These are phyloP conservation scores for Microthlaspi erraticum DNA, from an alignment of 345 rosid species.

Conservation along the genomic window DNA sequence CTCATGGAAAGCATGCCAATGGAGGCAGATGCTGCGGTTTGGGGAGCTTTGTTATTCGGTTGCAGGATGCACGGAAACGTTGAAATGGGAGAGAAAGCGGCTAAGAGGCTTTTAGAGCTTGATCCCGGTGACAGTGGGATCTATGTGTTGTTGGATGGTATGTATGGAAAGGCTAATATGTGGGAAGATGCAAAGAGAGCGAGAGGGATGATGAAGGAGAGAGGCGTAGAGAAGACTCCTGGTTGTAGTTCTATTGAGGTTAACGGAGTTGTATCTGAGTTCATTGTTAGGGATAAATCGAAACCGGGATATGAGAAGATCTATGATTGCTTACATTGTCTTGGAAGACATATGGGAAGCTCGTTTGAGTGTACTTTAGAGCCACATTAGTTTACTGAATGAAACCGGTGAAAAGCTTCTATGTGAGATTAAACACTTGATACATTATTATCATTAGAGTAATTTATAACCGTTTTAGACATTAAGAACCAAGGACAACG, in stretches of 20 bases:
- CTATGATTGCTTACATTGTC: conserved; percentile 60
- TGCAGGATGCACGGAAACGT: conserved; percentile 73
- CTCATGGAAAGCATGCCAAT: conserved; percentile 75
- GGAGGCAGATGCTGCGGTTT: conserved; percentile 72
- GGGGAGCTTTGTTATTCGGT: conserved; percentile 87
- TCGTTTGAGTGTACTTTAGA: conserved; percentile 4
- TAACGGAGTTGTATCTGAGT: conserved; percentile 62
- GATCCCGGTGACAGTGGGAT: conserved; percentile 81
- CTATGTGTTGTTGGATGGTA: conserved; percentile 74
- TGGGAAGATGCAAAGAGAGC: conserved; percentile 67
- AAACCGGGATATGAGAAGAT: conserved; percentile 55
- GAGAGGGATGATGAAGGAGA: conserved; percentile 70
- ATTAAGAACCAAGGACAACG: no score
- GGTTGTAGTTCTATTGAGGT: conserved; percentile 84
- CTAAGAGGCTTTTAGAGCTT: conserved; percentile 74
- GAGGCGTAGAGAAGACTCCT: conserved; percentile 79
- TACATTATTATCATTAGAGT: no score
- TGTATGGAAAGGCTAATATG: conserved; percentile 81
- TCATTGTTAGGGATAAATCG: conserved; percentile 73
- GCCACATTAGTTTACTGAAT: no score
- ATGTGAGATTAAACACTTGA: no score
- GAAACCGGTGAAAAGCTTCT: neutral
- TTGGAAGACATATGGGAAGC: conserved; percentile 51
- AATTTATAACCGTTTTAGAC: no score
- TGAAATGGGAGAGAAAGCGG: conserved; percentile 71